phyloP scores from a whole-genome alignment of 306 rosid species.

The Hippophae rhamnoides region DNA sequence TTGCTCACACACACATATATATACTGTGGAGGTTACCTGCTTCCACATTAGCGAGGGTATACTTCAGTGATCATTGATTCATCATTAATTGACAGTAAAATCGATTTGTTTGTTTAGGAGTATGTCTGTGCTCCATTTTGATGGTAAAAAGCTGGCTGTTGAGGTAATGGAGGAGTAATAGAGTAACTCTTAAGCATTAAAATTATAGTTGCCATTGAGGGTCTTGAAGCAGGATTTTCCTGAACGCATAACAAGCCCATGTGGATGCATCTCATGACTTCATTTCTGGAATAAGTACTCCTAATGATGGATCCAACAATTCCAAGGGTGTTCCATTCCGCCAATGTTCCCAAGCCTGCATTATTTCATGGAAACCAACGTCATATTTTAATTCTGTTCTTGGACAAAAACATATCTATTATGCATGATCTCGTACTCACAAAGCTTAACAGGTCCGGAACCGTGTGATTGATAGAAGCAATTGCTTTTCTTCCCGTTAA shows the following conservation, averaged over 20 bases:
- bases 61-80: not conserved
- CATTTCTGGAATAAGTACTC: not conserved
- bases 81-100: not conserved
- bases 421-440: not conserved
- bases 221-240: constrained; percentile 3
- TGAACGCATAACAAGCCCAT: constrained; percentile 9
- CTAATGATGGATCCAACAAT: not conserved
- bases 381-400: not conserved
- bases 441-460: constrained; percentile 5
- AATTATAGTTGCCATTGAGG: constrained; percentile 3
- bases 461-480: not conserved
- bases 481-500: constrained; percentile 6
- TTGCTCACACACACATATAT: too few relatives aligned
- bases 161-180: not conserved
- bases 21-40: not conserved
- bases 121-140: not conserved
- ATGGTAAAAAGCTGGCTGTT: constrained; percentile 1
- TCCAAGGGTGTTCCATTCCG: not conserved
- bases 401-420: too few relatives aligned
- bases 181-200: constrained; percentile 10
- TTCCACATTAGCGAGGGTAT: not conserved
- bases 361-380: not conserved
- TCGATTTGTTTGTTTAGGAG: not conserved
- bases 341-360: constrained; percentile 7
- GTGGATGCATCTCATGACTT: constrained; percentile 10